A percentile compares a stretch with the other conserved stretches of the same genome.
Conservation (phyloP, 805 yeast species). For the Kuraishia borneana region DNA sequence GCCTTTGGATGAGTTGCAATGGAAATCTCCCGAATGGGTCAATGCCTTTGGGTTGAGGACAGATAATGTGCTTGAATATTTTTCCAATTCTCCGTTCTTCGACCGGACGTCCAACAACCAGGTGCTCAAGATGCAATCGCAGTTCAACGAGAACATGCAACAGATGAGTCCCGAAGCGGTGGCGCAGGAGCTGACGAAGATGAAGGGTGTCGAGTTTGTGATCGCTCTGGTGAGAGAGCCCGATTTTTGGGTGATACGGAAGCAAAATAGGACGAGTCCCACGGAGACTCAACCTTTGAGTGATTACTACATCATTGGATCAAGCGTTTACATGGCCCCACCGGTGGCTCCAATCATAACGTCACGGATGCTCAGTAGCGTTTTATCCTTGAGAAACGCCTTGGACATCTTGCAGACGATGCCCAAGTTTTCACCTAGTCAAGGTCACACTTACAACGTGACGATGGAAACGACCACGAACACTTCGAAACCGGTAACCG, state of each 20-base stretch:
- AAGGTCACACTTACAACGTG: constrained; percentile 34
- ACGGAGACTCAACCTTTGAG: constrained; percentile 43
- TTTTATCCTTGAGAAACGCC: constrained; percentile 31
- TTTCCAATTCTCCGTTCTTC: constrained; percentile 88
- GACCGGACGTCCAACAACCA: constrained; percentile 92
- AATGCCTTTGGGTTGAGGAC: constrained; percentile 79
- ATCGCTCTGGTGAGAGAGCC: constrained; percentile 73
- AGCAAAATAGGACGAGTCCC: constrained; percentile 56
- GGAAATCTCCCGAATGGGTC: constrained; percentile 98
- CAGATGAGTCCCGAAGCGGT: constrained; percentile 18
- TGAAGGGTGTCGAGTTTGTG: constrained; percentile 82
- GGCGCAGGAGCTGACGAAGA: constrained; percentile 47
- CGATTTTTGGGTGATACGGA: constrained; percentile 83
- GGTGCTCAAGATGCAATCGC: constrained; percentile 90
- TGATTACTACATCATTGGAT: constrained; percentile 84
- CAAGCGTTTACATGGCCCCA: constrained; percentile 89
- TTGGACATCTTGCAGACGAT: constrained; percentile 32
- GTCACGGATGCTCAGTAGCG: constrained; percentile 51
- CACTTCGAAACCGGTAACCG: neutral
- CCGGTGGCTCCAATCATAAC: constrained; percentile 59
- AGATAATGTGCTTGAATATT: constrained; percentile 86
- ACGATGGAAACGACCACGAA: neutral
- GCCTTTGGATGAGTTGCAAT: constrained; percentile 78
- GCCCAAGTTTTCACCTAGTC: constrained; percentile 47
- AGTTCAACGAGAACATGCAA: constrained; percentile 48